Evolutionary conservation across 179 eudicot species (phyloP).

Genomic region (Patellifolia procumbens): DNA sequence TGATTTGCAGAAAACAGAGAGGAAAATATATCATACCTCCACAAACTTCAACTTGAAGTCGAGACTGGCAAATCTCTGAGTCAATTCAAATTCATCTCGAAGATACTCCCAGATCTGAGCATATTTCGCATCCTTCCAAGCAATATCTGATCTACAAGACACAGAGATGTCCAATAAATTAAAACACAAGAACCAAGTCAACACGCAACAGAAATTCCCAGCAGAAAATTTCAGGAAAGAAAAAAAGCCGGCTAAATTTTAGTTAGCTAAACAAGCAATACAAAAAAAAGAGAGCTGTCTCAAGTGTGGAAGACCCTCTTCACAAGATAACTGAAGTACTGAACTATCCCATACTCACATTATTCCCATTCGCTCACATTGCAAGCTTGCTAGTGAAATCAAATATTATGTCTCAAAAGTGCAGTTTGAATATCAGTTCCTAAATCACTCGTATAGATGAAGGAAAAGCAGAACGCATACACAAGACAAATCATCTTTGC

Average conservation of each 20-base stretch:
- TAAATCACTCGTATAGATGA: neutral
- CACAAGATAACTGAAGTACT: too few species aligned
- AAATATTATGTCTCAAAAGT: neutral
- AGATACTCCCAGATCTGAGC: slow-evolving; percentile 99
- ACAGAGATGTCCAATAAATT: neutral
- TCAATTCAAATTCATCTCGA: slow-evolving; percentile 89
- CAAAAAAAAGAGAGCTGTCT: neutral
- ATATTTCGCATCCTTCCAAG: slow-evolving; percentile 98
- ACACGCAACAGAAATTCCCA: neutral
- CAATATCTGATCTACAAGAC: slow-evolving; percentile 80
- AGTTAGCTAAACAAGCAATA: neutral
- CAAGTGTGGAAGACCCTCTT: neutral
- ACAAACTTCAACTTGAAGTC: slow-evolving; percentile 96
- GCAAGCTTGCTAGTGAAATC: neutral
- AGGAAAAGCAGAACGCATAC: too few species aligned
- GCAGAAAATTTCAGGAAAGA: neutral
- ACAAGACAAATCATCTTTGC: neutral
- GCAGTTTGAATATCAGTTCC: neutral
- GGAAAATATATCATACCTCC: slow-evolving; percentile 53
- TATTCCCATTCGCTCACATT: neutral
- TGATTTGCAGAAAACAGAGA: neutral
- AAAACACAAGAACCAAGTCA: neutral
- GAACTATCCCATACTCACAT: neutral
- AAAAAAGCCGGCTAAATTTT: neutral
- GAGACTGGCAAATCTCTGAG: slow-evolving; percentile 96